Base-by-base conservation (phyloP, 371 early-diverging fungal species). In the Capniomyces stellatus region DNA sequence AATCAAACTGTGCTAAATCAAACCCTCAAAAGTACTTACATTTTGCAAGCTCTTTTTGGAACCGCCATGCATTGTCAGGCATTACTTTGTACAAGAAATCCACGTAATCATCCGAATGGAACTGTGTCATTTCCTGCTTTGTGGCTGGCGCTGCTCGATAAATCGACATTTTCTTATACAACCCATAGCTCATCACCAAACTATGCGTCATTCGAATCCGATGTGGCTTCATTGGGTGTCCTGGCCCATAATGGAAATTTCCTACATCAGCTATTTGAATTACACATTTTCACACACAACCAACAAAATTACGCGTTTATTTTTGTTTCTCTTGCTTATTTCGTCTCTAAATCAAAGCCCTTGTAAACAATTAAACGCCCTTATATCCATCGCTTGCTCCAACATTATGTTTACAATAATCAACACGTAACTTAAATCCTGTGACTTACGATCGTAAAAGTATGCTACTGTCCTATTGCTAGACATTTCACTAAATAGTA, bases 61-160 rank as follows among this genome's bases (percentile, higher is more conserved):
- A 67, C 46, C 63, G 55, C 51, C 55, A 30, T n/a, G 66, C 60
- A 29, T 63, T 68, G 23, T 97, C 96, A 0, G 97, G 92, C 0
- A 89, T 88, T 10, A 98, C 94, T 55, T 85, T 81, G 44, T 85
- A 74, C 57, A 99, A 68, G 67, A 99, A 99, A 58, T 97, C 89
- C 57, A 99, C 93, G 65, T 99, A 99, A 62, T 99, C 99, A 67
- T 94, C 92, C 2, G 98, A 85, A 70, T 99, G 99, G 64, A 99
- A 99, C 58, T 90, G 89, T 2, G 96, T 95, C 83, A 99, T 87
- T 74, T 99, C 93, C 55, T 81, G 77, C 58, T 82, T 79, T 12
- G 92, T 87, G 29, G 96, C 96, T 8, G 89, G 82, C 22, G 60
- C 58, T 0, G 67, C 66, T 24, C 62, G 60, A 31, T 79, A 83